Evolutionary conservation across 2,329 filamentous ascomycete species (phyloP).

Genomic region (Colletotrichum sp.): DNA sequence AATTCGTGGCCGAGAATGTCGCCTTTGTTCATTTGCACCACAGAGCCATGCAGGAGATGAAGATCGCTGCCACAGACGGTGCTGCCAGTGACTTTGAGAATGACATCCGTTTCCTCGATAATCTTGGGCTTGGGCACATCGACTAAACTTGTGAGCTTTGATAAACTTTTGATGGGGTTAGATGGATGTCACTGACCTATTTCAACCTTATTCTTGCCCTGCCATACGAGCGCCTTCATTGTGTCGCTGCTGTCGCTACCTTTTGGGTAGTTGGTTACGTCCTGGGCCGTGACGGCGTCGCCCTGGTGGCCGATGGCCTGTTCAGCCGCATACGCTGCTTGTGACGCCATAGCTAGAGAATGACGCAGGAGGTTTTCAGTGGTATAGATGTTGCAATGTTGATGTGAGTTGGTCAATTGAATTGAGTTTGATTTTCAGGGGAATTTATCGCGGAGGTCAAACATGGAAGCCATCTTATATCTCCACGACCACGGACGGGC

Average conservation of each 20-base stretch:
- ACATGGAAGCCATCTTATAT: not conserved
- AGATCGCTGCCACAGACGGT: slow-evolving; percentile 65
- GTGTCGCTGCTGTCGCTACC: slow-evolving; percentile 57
- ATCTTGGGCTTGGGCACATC: slow-evolving; percentile 74
- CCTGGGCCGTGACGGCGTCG: slow-evolving; percentile 69
- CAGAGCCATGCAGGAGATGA: slow-evolving; percentile 59
- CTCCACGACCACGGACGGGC: not conserved
- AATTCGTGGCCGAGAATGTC: slow-evolving; percentile 73
- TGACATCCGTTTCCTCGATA: slow-evolving; percentile 77
- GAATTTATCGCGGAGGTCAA: not conserved
- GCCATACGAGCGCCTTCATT: slow-evolving; percentile 85
- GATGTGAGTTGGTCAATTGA: fast-evolving
- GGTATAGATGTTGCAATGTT: not conserved
- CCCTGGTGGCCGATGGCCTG: slow-evolving; percentile 71
- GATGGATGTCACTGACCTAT: slow-evolving; percentile 49
- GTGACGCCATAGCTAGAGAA: slow-evolving; percentile 55
- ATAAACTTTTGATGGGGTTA: not conserved
- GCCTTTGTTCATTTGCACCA: slow-evolving; percentile 65
- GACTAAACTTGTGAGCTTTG: slow-evolving; percentile 37
- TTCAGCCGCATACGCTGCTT: slow-evolving; percentile 72
- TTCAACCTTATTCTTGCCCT: slow-evolving; percentile 79
- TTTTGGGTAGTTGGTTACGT: slow-evolving; percentile 66
- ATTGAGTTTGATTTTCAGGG: not conserved
- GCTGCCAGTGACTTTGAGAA: slow-evolving; percentile 75
- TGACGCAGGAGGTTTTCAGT: not conserved